Conservation (phyloP, 805 yeast species). For the Kazachstania martiniae region DNA sequence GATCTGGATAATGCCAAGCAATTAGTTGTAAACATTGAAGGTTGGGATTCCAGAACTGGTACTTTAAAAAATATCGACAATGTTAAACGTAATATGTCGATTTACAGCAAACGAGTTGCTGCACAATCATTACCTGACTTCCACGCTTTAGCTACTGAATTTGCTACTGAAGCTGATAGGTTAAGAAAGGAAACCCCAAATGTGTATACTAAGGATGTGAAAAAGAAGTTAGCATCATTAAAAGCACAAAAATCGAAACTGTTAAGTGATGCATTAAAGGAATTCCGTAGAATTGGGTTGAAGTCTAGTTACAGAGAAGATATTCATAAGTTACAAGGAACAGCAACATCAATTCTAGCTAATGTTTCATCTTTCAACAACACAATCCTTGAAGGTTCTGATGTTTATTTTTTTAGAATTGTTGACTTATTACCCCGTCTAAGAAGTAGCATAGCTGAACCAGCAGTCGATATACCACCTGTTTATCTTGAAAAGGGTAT, state of each 20-base stretch:
- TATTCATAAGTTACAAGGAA: slow-evolving; percentile 48
- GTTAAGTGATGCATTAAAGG: slow-evolving; percentile 66
- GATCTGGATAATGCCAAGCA: slow-evolving; percentile 8
- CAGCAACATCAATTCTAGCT: slow-evolving; percentile 54
- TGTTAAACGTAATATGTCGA: slow-evolving; percentile 46
- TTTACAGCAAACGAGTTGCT: slow-evolving; percentile 30
- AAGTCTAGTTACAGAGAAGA: slow-evolving; percentile 55
- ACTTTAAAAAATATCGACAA: slow-evolving; percentile 41
- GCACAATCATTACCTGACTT: slow-evolving; percentile 37
- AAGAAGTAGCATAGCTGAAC: slow-evolving; percentile 48
- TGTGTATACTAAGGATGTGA: slow-evolving; percentile 57
- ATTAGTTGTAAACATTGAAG: slow-evolving; percentile 28
- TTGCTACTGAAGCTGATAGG: slow-evolving; percentile 46
- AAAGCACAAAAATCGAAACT: slow-evolving; percentile 73
- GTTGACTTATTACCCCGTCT: slow-evolving; percentile 75
- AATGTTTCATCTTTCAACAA: slow-evolving; percentile 37
- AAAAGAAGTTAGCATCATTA: slow-evolving; percentile 57
- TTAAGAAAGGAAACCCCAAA: slow-evolving; percentile 72
- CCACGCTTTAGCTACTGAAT: slow-evolving; percentile 42
- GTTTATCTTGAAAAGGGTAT: slow-evolving; percentile 66
- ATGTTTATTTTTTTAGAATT: slow-evolving; percentile 49
- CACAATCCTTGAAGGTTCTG: slow-evolving; percentile 35
- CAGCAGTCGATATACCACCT: slow-evolving; percentile 61
- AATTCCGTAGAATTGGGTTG: slow-evolving; percentile 67
- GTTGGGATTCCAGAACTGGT: slow-evolving; percentile 48